phyloP scores from a whole-genome alignment of 805 yeast genomes.

The Priceomyces castillae region DNA sequence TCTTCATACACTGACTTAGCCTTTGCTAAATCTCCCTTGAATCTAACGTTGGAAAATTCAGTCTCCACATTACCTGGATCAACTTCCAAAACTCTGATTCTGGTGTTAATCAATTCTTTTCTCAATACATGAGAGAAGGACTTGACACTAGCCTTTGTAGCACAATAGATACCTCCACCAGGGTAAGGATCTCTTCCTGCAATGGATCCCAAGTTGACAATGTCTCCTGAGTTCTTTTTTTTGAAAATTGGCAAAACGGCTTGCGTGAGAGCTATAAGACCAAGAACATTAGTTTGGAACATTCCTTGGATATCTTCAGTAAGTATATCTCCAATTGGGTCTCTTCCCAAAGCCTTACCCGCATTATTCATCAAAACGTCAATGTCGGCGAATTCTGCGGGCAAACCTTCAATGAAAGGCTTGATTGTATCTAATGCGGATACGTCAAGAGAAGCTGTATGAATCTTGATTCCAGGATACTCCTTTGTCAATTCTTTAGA shows the following conservation, averaged over 20 bases:
- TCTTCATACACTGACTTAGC: slow-evolving; percentile 68
- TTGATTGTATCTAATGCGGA: slow-evolving; percentile 40
- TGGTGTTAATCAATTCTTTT: slow-evolving; percentile 70
- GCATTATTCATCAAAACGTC: slow-evolving; percentile 73
- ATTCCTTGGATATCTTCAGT: slow-evolving; percentile 66
- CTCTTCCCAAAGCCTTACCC: slow-evolving; percentile 79
- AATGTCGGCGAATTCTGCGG: slow-evolving; percentile 57
- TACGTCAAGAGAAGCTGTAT: slow-evolving; percentile 53
- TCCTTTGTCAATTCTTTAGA: slow-evolving; percentile 44
- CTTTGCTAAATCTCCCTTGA: slow-evolving; percentile 56
- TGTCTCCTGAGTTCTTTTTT: slow-evolving; percentile 66
- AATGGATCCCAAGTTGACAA: slow-evolving; percentile 71
- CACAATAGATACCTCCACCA: slow-evolving; percentile 76
- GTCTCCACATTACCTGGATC: slow-evolving; percentile 83
- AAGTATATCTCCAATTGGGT: slow-evolving; percentile 65
- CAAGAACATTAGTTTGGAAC: slow-evolving; percentile 86
- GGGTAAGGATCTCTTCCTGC: slow-evolving; percentile 81
- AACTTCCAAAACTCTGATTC: slow-evolving; percentile 67
- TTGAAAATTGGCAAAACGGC: slow-evolving; percentile 70
- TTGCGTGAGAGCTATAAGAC: slow-evolving; percentile 81
- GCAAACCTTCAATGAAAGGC: slow-evolving; percentile 52
- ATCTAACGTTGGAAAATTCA: slow-evolving; percentile 65
- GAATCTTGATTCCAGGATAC: slow-evolving; percentile 54
- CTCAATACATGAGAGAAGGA: slow-evolving; percentile 70
- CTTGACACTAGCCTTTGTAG: slow-evolving; percentile 69